These are phyloP conservation scores for Trapa bicornis DNA, from an alignment of 345 rosid species.

Conservation along the genomic window DNA sequence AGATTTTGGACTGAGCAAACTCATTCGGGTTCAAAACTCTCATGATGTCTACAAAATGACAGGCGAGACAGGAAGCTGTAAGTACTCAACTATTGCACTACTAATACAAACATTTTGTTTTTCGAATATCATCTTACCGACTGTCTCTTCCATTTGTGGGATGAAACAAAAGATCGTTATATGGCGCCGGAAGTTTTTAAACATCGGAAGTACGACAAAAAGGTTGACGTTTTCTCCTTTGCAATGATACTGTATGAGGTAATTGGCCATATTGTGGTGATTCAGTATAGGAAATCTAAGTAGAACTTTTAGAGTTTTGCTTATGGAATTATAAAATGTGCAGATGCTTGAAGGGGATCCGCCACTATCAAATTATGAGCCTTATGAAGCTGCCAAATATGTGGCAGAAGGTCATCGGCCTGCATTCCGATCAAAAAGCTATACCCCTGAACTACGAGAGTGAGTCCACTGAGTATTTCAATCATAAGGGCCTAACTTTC, in stretches of 20 bases:
- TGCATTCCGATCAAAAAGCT: conserved; percentile 63
- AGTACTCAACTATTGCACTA: conserved; percentile 21
- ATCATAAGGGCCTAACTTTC: neutral
- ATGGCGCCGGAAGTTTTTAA: conserved; percentile 99
- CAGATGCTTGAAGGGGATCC: conserved; percentile 99
- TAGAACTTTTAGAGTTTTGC: conserved; percentile 10
- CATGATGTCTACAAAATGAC: conserved; percentile 99
- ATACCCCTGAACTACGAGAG: conserved; percentile 66
- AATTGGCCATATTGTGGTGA: conserved; percentile 9
- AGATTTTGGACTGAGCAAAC: conserved; percentile 97
- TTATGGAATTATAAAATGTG: conserved; percentile 10
- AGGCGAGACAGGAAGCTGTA: conserved; percentile 97
- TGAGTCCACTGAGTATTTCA: conserved; percentile 24
- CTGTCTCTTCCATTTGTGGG: conserved; percentile 11
- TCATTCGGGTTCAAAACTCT: conserved; percentile 87
- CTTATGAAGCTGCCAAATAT: conserved; percentile 91
- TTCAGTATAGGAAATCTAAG: neutral
- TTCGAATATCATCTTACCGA: neutral
- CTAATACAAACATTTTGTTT: neutral
- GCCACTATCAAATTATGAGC: conserved; percentile 67
- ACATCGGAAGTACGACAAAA: conserved; percentile 93
- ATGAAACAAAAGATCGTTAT: conserved; percentile 60
- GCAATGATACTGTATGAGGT: conserved; percentile 97
- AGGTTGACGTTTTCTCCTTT: conserved; percentile 96
- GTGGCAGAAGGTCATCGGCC: conserved; percentile 94